A percentile compares a stretch with the other conserved stretches of the same genome.
Conservation (phyloP, 176 grass and related monocot species). For the Aegilops sharonensis region DNA sequence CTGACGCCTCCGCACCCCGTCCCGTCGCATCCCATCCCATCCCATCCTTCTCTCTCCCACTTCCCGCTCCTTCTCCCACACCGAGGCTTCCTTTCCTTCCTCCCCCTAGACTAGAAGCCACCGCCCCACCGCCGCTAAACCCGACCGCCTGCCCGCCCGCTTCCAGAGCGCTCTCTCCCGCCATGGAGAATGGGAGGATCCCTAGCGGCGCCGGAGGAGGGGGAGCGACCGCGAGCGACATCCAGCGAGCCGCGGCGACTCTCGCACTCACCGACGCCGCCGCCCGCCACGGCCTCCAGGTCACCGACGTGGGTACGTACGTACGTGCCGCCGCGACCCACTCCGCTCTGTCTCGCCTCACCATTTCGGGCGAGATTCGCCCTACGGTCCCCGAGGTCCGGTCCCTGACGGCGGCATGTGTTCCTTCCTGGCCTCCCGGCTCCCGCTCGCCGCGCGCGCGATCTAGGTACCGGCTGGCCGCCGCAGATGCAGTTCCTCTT, state of each 20-base stretch:
- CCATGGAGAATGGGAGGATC: constrained; percentile 17
- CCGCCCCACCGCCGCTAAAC: neutral
- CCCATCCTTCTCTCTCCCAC: no score
- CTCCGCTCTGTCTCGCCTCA: neutral
- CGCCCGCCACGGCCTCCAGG: neutral
- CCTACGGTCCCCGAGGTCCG: no score
- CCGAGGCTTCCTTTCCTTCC: neutral
- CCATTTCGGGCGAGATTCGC: neutral
- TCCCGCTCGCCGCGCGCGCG: neutral
- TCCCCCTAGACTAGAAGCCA: neutral
- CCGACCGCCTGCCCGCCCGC: neutral
- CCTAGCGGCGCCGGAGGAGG: neutral
- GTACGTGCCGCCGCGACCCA: neutral
- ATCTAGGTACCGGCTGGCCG: neutral
- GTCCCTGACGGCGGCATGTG: neutral
- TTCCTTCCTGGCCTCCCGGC: neutral
- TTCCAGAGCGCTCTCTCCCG: neutral
- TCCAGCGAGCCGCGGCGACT: neutral
- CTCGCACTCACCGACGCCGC: neutral
- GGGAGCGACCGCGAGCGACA: neutral
- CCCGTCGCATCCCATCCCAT: no score
- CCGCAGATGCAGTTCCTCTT: constrained; percentile 11
- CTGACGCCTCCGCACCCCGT: no score
- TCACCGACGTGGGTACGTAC: constrained; percentile 20
- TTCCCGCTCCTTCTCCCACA: no score